Base-by-base conservation (phyloP, 768 basidiomycete genomes). In the Dendrothele bispora region DNA sequence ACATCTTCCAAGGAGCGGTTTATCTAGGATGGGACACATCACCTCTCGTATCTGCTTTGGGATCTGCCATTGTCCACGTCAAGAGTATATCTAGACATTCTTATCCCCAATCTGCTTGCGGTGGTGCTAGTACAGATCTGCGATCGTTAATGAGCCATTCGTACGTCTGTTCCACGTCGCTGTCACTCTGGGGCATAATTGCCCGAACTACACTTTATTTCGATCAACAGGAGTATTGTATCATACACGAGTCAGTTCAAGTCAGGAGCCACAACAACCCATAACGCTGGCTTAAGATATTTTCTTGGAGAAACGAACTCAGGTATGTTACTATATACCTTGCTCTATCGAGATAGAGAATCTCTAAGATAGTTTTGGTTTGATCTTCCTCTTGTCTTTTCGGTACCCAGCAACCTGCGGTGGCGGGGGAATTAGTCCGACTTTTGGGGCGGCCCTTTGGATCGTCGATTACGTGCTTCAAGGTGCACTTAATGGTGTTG, bases 221-320 rank as follows among this genome's bases (percentile, higher is more conserved):
- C 22, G 22, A 18, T 5, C 47, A n/a, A n/a, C n/a, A 70, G 69
- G 7, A 59, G 58, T n/a, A 70, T 71, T 32, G 67, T 67, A 4
- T 64, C 64, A 15, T 71, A 68, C 46, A 63, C 61, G 3, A 51
- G 45, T 10, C 60, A 60, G 22, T 72, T 63, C 55, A 54, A 55
- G 38, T 44, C 61, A 0, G 69, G 70, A 51, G 69, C 68, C 2
- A 43, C 62, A 22, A 61, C 66, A 14, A 65, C 65, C 2, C 63
- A 63, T 48, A 56, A 48, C 3, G 61, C 57, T 3, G 63, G 66
- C 2, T 67, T 69, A 55, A 55, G 51, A 26, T 66, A 68, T 51
- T 67, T 71, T 53, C 53, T 72, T 5, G 68, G 67, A 11, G 70
- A 72, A 51, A 72, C 70, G 4, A 72, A 72, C 50, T 72, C 70